Evolutionary conservation across 441 rosid genomes (phyloP), one percentile per base, ranked within the genome.

Genomic region (Sinapis alba): DNA sequence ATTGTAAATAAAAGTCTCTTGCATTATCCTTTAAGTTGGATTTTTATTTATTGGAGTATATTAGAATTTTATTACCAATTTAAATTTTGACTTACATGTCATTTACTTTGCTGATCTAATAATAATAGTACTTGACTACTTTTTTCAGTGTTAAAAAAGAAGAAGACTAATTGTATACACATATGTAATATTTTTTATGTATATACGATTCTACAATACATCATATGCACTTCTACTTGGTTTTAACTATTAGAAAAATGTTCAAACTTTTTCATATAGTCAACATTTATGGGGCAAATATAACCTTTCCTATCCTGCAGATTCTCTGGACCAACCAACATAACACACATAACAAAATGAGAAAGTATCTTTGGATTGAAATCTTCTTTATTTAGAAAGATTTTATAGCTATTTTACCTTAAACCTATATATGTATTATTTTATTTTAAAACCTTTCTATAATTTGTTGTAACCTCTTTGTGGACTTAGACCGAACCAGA

Each of bases 371-470:
- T 47, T 38, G 28, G 36, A 53, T 7, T 62, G 18, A 75, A 53
- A 75, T 75, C 65, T 75, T 20, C 27, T 53, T 45, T 38, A 69
- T 53, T 36, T 19, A 75, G 69, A 53, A 75, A 68, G 36, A 18
- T 53, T 51, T 75, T 53, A 53, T 69, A 62, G 43, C 65, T 68
- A 68, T 36, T 47, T 57, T 32, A 12, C 60, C 53, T 20, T 62
- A 20, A 68, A 60, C 11, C 20, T 68, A 20, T 23, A 23, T 23
- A 32, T 68, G 28, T 59, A 30, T n/a, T n/a, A 4, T 15, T 57
- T 24, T 36, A 2, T 11, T 16, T 68, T 7, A 34, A 5, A 75
- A 54, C 16, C 1, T 68, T 61, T 50, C 63, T 69, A 26, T 61
- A 69, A 53, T 62, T 36, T 62, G 11, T 24, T 45, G 19, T 13